These are phyloP conservation scores for Eleusine coracana DNA, from an alignment of 176 grass and related monocot genomes.

Conservation along the genomic window DNA sequence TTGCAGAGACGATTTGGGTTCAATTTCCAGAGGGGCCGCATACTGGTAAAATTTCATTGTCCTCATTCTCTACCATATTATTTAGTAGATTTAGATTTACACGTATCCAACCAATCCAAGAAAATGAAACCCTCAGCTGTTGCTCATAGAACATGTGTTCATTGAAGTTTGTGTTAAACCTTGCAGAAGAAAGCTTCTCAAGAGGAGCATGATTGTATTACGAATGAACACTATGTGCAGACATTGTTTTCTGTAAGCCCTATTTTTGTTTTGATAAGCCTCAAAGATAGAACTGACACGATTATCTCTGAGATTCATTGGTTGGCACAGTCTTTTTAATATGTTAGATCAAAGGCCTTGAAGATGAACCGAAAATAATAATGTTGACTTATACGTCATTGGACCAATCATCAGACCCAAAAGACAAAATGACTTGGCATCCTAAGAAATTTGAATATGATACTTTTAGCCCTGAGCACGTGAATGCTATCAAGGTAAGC, in stretches of 20 bases:
- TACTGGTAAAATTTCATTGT: constrained; percentile 36
- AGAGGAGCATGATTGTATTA: constrained; percentile 80
- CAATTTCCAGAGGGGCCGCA: constrained; percentile 37
- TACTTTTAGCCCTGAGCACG: constrained; percentile 60
- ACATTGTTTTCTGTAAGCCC: constrained; percentile 92
- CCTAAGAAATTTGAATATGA: constrained; percentile 80
- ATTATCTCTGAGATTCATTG: constrained; percentile 21
- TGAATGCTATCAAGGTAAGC: constrained; percentile 83
- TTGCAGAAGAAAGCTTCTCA: constrained; percentile 58
- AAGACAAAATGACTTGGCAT: constrained; percentile 80
- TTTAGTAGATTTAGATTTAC: constrained; percentile 17
- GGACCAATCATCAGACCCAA: constrained; percentile 76
- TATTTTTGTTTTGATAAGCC: constrained; percentile 25
- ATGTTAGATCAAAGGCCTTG: constrained; percentile 78
- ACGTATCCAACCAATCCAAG: constrained; percentile 11
- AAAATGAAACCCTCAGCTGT: constrained; percentile 15
- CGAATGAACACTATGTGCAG: constrained; percentile 92
- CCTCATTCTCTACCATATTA: constrained; percentile 8
- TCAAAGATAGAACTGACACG: not conserved
- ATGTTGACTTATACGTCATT: constrained; percentile 94
- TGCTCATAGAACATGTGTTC: constrained; percentile 1
- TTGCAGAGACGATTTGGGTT: constrained; percentile 50
- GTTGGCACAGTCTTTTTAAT: constrained; percentile 35
- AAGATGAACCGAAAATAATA: constrained; percentile 92
- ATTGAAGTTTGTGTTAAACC: constrained; percentile 20